Base-by-base conservation (phyloP, 2,329 filamentous ascomycete species). In the Xylariomycetidae sp. region DNA sequence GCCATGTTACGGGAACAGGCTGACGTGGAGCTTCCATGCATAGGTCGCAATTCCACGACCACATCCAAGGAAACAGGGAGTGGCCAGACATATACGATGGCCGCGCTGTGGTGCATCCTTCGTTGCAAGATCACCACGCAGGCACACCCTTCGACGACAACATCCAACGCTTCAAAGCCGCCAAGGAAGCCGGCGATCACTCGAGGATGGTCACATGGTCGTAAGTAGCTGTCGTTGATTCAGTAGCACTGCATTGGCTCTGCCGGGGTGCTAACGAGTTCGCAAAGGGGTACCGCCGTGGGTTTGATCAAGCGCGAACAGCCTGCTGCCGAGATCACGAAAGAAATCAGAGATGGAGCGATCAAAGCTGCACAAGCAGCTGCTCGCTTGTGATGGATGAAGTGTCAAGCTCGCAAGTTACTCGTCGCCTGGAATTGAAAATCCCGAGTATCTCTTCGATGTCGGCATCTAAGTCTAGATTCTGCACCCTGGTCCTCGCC, bases 71-170 rank as follows among this genome's bases (percentile, higher is more conserved):
- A 7, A 53, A 50, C 22, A 39, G 22, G 23, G 37, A 28, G 22
- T 58, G 53, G 53, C 54, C 54, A 4, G 37, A 44, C 2, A 10
- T 50, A 4, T 58, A 58, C 32, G 53, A 58, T 27, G 54, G 47
- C 6, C 48, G 54, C 4, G 54, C 53, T 8, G 32, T 58, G n/a
- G 28, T 54, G 13, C 47, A 52, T 23, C 44, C 42, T 7, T 46
- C 47, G 8, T 53, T 51, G 19, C 32, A 28, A 1, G 53, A 58
- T 18, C 35, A 49, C 10, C 26, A 30, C 6, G 36, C 42, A 5
- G 54, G 54, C 16, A 38, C 55, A 18, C 15, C 43, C 2, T 39
- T 56, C n/a, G 40, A 52, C 7, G 52, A 56, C 35, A 57, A 53
- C 31, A 33, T 32, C 22, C 40, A 35, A 13, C 35, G 43, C 19